These are phyloP conservation scores for Scheffersomyces coipomensis DNA, from an alignment of 805 yeast species.

Conservation along the genomic window DNA sequence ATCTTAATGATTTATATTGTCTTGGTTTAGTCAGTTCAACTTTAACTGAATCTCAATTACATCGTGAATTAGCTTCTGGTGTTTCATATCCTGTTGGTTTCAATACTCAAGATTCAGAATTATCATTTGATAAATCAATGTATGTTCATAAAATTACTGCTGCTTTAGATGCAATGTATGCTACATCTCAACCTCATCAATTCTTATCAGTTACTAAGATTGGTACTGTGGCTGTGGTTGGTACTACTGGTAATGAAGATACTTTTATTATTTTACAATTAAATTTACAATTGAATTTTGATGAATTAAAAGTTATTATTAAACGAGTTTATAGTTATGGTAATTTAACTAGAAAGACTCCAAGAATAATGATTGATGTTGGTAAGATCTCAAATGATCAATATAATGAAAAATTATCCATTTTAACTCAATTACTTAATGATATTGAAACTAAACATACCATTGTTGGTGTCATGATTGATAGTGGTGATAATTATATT, in stretches of 20 bases:
- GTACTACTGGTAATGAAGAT: constrained; percentile 50
- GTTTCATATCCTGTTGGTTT: constrained; percentile 51
- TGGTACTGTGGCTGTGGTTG: constrained; percentile 49
- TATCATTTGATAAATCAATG: constrained; percentile 17
- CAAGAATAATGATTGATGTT: constrained; percentile 21
- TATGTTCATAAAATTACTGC: constrained; percentile 31
- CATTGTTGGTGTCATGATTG: constrained; percentile 37
- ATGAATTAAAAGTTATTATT: constrained; percentile 13
- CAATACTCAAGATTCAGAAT: constrained; percentile 19
- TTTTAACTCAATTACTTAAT: constrained; percentile 13
- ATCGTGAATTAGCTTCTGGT: constrained; percentile 52
- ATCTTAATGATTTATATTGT: constrained; percentile 46
- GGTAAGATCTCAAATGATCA: constrained; percentile 18
- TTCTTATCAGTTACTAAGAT: constrained; percentile 47
- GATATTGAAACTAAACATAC: constrained; percentile 8
- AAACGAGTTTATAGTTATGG: constrained; percentile 15
- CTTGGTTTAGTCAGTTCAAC: constrained; percentile 44
- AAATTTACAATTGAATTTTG: constrained; percentile 10
- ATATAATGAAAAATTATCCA: constrained; percentile 11
- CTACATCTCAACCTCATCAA: constrained; percentile 44
- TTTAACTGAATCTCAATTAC: constrained; percentile 47
- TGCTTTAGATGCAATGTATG: constrained; percentile 45
- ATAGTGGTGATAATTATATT: constrained; percentile 38
- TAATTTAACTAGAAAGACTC: constrained; percentile 2
- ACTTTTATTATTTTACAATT: constrained; percentile 43